A percentile compares a stretch with the other conserved stretches of the same genome.
Evolutionary conservation across 345 rosid species (phyloP).

Genomic region (Eutrema heterophyllum): DNA sequence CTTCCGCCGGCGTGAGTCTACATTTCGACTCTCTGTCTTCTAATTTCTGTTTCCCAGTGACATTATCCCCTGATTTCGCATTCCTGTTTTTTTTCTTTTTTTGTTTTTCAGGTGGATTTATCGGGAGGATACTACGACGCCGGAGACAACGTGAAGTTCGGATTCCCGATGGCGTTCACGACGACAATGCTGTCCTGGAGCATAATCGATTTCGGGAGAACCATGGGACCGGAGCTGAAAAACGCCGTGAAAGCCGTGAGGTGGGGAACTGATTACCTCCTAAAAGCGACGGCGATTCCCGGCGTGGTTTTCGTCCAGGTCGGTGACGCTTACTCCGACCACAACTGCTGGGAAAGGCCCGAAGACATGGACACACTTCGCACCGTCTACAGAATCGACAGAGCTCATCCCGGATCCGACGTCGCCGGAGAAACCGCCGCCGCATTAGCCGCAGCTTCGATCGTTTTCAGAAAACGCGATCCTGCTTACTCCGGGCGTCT

Average conservation of each 20-base stretch:
- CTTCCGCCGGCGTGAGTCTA: slow-evolving; percentile 42
- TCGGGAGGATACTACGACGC: slow-evolving; percentile 97
- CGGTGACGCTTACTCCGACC: slow-evolving; percentile 83
- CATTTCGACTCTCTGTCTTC: not conserved
- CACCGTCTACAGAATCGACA: slow-evolving; percentile 66
- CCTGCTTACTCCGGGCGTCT: slow-evolving; percentile 66
- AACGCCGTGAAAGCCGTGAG: slow-evolving; percentile 64
- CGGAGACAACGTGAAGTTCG: slow-evolving; percentile 92
- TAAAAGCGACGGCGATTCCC: slow-evolving; percentile 68
- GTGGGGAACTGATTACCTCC: slow-evolving; percentile 86
- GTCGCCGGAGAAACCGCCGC: slow-evolving; percentile 99
- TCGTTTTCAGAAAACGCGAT: slow-evolving; percentile 84
- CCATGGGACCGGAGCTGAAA: slow-evolving; percentile 73
- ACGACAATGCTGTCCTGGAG: slow-evolving; percentile 91
- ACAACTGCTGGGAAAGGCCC: slow-evolving; percentile 92
- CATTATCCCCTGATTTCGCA: not conserved
- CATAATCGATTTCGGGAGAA: slow-evolving; percentile 77
- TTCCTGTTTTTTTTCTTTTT: not conserved
- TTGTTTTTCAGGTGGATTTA: slow-evolving; percentile 52
- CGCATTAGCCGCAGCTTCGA: slow-evolving; percentile 93
- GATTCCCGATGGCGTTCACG: slow-evolving; percentile 97
- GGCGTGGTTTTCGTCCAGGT: slow-evolving; percentile 72
- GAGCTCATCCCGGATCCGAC: slow-evolving; percentile 82
- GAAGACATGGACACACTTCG: slow-evolving; percentile 97
- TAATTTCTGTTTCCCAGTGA: not conserved